phyloP scores from a whole-genome alignment of 257 asterid species.

The Nicotiana tabacum region DNA sequence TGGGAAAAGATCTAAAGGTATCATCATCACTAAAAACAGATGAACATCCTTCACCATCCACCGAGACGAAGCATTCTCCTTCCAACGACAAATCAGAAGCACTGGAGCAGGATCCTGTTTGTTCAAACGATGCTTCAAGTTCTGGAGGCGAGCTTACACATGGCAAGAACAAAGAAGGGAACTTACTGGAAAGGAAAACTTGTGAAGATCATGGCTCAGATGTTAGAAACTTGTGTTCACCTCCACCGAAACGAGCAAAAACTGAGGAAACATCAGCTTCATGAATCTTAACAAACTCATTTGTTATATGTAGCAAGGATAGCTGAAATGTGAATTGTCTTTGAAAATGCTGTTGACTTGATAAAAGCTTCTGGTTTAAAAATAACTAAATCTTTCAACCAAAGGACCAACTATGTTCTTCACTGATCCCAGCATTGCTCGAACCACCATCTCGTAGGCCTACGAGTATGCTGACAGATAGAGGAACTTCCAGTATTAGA shows the following conservation, averaged over 20 bases:
- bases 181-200: constrained; percentile 22
- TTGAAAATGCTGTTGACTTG: constrained; percentile 15
- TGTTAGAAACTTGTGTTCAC: constrained; percentile 9
- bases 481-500: neutral
- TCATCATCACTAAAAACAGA: constrained; percentile 26
- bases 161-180: constrained; percentile 20
- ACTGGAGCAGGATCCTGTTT: constrained; percentile 7
- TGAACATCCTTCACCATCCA: constrained; percentile 22
- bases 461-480: neutral
- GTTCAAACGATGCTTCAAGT: constrained; percentile 11
- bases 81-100: constrained; percentile 25
- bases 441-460: neutral
- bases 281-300: constrained; percentile 5
- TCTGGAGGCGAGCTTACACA: constrained; percentile 12
- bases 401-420: neutral
- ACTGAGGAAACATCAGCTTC: constrained; percentile 23
- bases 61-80: constrained; percentile 23
- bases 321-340: constrained; percentile 1
- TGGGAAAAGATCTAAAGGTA: constrained; percentile 47
- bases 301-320: constrained; percentile 3
- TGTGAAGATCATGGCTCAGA: constrained; percentile 25
- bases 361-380: neutral
- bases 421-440: neutral
- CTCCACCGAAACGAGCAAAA: constrained; percentile 41
- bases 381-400: neutral